Percentiles rank a stretch among this genome's conserved stretches.
Conservation (phyloP, 495 filamentous ascomycete genomes). For the Hypoxylon intermedium region DNA sequence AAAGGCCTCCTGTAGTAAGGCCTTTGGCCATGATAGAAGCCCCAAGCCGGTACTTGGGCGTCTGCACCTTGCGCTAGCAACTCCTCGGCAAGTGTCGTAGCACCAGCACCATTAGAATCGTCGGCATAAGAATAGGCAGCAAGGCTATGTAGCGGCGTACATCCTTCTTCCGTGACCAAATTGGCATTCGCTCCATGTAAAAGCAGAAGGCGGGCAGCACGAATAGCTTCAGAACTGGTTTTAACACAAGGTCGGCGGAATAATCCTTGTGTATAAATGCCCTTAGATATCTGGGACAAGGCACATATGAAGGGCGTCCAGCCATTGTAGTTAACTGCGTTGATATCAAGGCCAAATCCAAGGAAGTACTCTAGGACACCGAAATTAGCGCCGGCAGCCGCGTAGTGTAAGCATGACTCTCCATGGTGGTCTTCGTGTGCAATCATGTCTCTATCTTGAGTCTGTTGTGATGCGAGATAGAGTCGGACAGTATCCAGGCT, state of each 20-base stretch:
- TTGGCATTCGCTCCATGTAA: too few species aligned
- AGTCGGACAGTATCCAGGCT: slow-evolving; percentile 15
- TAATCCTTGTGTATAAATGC: background rate
- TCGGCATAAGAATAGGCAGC: too few species aligned
- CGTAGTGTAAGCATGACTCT: slow-evolving; percentile 35
- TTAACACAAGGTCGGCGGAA: background rate
- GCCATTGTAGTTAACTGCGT: slow-evolving; percentile 24
- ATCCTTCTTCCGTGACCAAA: too few species aligned
- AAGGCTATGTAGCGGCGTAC: too few species aligned
- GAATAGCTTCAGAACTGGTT: background rate
- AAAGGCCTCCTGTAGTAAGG: background rate
- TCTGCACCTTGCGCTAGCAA: background rate
- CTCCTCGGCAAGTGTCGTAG: background rate
- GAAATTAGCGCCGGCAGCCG: slow-evolving; percentile 21
- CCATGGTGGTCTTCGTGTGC: too few species aligned
- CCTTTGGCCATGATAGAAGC: background rate
- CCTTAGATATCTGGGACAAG: slow-evolving; percentile 16
- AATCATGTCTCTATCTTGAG: too few species aligned
- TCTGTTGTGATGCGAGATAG: slow-evolving; percentile 22
- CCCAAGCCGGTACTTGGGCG: background rate
- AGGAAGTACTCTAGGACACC: slow-evolving; percentile 32
- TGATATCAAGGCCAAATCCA: slow-evolving; percentile 22
- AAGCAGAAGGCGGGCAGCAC: too few species aligned
- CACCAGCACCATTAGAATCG: background rate
- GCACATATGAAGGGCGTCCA: slow-evolving; percentile 40